phyloP scores from a whole-genome alignment of 75 land plant genomes.

The Cryptomeria japonica region DNA sequence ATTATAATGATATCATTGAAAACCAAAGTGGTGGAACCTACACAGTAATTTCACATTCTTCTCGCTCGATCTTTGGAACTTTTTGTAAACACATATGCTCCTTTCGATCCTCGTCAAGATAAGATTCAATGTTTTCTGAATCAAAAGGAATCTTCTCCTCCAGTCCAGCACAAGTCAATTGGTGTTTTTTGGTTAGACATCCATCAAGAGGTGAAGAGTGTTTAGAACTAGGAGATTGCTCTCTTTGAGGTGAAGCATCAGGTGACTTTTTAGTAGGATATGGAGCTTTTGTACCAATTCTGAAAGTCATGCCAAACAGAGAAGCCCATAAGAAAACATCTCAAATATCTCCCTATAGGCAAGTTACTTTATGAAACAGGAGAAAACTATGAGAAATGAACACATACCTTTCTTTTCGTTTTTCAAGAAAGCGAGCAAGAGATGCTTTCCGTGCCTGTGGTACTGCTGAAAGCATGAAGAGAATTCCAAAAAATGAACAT shows the following conservation, averaged over 20 bases:
- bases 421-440: background rate
- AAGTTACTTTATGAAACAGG: background rate
- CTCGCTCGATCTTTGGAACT: background rate
- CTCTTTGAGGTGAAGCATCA: slow-evolving; percentile 6
- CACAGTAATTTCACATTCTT: background rate
- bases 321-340: background rate
- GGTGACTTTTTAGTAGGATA: slow-evolving; percentile 6
- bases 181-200: slow-evolving; percentile 4
- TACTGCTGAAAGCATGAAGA: slow-evolving; percentile 2
- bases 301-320: background rate
- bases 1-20: background rate
- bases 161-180: background rate
- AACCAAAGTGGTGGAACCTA: background rate
- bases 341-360: background rate
- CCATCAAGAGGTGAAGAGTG: slow-evolving; percentile 10
- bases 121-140: slow-evolving; percentile 9
- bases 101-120: slow-evolving; percentile 4
- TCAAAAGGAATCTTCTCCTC: background rate
- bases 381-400: background rate
- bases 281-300: slow-evolving; percentile 9
- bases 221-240: slow-evolving; percentile 9
- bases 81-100: background rate
- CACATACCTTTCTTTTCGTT: slow-evolving; percentile 2
- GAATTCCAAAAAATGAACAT: background rate
- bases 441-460: slow-evolving; percentile 4